Evolutionary conservation across 2,329 filamentous ascomycete genomes (phyloP).

Genomic region (Endothia cerciana): DNA sequence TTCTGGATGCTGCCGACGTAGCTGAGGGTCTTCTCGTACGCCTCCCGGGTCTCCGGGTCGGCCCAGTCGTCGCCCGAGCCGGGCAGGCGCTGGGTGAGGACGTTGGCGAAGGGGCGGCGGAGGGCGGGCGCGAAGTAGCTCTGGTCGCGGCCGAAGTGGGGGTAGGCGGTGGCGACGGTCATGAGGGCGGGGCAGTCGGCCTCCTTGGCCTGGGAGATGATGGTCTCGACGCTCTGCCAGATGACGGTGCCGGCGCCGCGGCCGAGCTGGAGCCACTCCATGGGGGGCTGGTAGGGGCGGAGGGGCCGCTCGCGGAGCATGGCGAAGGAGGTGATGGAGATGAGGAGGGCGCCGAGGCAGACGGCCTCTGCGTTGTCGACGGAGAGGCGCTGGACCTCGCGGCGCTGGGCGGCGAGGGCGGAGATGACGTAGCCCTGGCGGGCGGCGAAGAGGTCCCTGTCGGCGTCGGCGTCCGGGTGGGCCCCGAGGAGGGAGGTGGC

Average conservation of each 20-base stretch:
- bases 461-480: constrained; percentile 26
- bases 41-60: constrained; percentile 32
- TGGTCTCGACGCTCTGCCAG: constrained; percentile 34
- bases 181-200: constrained; percentile 49
- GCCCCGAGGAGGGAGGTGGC: constrained; percentile 33
- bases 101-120: constrained; percentile 29
- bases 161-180: constrained; percentile 46
- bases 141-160: constrained; percentile 34
- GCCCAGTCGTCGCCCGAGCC: constrained; percentile 31
- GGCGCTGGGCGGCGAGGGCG: constrained; percentile 35
- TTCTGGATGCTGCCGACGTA: constrained; percentile 36
- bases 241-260: constrained; percentile 35
- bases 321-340: constrained; percentile 35
- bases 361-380: constrained; percentile 35
- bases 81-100: constrained; percentile 32
- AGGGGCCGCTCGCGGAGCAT: constrained; percentile 35
- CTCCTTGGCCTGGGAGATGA: constrained; percentile 44
- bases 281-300: constrained; percentile 33
- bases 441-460: constrained; percentile 32
- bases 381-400: constrained; percentile 32
- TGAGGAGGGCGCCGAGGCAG: constrained; percentile 33
- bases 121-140: constrained; percentile 34
- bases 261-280: constrained; percentile 37
- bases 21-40: constrained; percentile 36
- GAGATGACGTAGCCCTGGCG: constrained; percentile 36